Evolutionary conservation across 2,329 filamentous ascomycete genomes (phyloP).

Genomic region (Fusarium paranaense): DNA sequence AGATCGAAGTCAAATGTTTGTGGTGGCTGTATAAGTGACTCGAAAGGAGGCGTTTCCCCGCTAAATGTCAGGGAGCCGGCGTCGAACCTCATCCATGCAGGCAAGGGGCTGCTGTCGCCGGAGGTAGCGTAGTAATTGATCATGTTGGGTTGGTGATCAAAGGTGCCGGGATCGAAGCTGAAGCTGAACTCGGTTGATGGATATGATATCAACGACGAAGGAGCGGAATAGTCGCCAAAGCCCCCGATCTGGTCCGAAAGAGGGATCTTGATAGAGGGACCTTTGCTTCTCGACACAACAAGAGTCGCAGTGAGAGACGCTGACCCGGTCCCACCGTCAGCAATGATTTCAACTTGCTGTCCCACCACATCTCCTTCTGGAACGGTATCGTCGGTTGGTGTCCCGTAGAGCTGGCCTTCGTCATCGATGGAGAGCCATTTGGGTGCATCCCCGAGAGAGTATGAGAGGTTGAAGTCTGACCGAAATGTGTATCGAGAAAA

Average conservation of each 20-base stretch:
- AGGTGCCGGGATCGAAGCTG: slow-evolving; percentile 69
- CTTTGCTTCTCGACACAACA: slow-evolving; percentile 71
- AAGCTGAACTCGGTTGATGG: slow-evolving; percentile 66
- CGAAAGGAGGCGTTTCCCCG: slow-evolving; percentile 75
- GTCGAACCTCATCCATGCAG: slow-evolving; percentile 87
- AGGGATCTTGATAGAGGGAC: slow-evolving; percentile 67
- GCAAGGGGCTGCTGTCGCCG: slow-evolving; percentile 82
- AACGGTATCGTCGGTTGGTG: slow-evolving; percentile 67
- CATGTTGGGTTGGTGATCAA: slow-evolving; percentile 63
- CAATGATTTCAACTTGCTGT: slow-evolving; percentile 73
- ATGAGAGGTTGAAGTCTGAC: slow-evolving; percentile 72
- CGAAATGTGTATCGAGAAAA: slow-evolving; percentile 82
- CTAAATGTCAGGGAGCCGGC: slow-evolving; percentile 71
- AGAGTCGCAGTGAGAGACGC: slow-evolving; percentile 75
- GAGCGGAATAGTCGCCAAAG: slow-evolving; percentile 70
- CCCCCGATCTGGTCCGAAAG: slow-evolving; percentile 67
- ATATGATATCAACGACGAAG: slow-evolving; percentile 68
- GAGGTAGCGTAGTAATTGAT: slow-evolving; percentile 83
- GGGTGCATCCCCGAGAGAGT: slow-evolving; percentile 74
- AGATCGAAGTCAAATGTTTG: slow-evolving; percentile 79
- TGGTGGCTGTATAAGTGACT: slow-evolving; percentile 73
- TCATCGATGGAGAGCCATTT: slow-evolving; percentile 81
- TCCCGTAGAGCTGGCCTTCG: slow-evolving; percentile 76
- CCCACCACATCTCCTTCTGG: slow-evolving; percentile 65
- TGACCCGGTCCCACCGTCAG: slow-evolving; percentile 74